phyloP scores from a whole-genome alignment of 139 green algal genomes.

The Parachlorella kessleri region DNA sequence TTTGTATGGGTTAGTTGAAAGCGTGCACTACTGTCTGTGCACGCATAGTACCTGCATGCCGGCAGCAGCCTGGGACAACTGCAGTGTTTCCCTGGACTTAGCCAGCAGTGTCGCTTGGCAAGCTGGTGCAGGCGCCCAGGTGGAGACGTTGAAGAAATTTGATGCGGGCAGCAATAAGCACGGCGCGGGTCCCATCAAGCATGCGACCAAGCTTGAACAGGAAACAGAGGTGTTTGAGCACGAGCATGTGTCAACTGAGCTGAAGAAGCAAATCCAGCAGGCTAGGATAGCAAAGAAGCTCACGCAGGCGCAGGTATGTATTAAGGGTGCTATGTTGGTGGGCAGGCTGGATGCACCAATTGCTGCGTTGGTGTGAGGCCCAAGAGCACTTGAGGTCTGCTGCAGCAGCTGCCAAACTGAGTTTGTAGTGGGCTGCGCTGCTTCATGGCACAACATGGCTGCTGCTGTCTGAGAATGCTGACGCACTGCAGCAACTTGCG shows the following conservation, averaged over 20 bases:
- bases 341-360: neutral
- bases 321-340: neutral
- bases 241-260: constrained; percentile 84
- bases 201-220: constrained; percentile 81
- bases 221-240: constrained; percentile 88
- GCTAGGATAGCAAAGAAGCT: constrained; percentile 95
- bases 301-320: constrained; percentile 89
- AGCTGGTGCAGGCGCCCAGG: constrained; percentile 37
- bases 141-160: constrained; percentile 75
- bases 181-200: constrained; percentile 53
- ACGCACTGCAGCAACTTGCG: no score
- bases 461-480: no score
- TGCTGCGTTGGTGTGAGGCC: no score
- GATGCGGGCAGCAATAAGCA: constrained; percentile 26
- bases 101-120: neutral
- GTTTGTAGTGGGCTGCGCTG: no score
- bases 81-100: neutral
- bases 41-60: no score
- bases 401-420: neutral
- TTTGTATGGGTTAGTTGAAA: constrained; percentile 18
- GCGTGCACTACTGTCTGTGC: no score
- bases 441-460: no score
- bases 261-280: constrained; percentile 95
- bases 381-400: neutral
- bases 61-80: no score